Percentiles rank a stretch among this genome's conserved stretches.
These are phyloP conservation scores for Colletotrichum sidae DNA, from an alignment of 2,329 filamentous ascomycete species.

Conservation along the genomic window DNA sequence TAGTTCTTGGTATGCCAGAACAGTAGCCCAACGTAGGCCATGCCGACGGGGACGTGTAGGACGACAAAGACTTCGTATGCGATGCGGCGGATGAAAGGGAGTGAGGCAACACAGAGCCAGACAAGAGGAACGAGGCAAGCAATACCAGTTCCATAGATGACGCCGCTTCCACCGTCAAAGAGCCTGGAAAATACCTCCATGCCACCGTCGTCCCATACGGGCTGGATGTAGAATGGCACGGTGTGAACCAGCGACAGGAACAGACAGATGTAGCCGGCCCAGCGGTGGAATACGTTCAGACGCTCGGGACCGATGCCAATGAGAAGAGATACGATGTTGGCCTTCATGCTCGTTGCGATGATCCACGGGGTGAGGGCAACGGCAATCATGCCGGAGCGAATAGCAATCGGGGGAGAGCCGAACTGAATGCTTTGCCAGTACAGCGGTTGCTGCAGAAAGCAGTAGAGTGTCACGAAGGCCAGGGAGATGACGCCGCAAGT, in stretches of 20 bases:
- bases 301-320: conserved; percentile 94
- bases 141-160: conserved; percentile 87
- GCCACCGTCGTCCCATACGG: conserved; percentile 84
- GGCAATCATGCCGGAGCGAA: conserved; percentile 90
- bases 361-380: conserved; percentile 95
- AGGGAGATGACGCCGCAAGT: conserved; percentile 75
- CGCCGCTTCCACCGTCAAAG: conserved; percentile 72
- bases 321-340: conserved; percentile 84
- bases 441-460: conserved; percentile 87
- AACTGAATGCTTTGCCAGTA: conserved; percentile 90
- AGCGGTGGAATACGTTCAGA: conserved; percentile 92
- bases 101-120: conserved; percentile 86
- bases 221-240: conserved; percentile 89
- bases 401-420: conserved; percentile 88
- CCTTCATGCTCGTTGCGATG: conserved; percentile 88
- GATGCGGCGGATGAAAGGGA: conserved; percentile 79
- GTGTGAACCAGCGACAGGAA: conserved; percentile 87
- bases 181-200: conserved; percentile 76
- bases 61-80: conserved; percentile 89
- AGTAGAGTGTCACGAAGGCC: conserved; percentile 81
- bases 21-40: conserved; percentile 83
- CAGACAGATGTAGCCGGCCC: conserved; percentile 88
- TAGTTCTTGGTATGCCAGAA: conserved; percentile 98
- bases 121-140: conserved; percentile 84
- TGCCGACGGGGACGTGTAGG: conserved; percentile 84